Evolutionary conservation across 768 basidiomycete genomes (phyloP).

Genomic region (Podaxis carcinomalis): DNA sequence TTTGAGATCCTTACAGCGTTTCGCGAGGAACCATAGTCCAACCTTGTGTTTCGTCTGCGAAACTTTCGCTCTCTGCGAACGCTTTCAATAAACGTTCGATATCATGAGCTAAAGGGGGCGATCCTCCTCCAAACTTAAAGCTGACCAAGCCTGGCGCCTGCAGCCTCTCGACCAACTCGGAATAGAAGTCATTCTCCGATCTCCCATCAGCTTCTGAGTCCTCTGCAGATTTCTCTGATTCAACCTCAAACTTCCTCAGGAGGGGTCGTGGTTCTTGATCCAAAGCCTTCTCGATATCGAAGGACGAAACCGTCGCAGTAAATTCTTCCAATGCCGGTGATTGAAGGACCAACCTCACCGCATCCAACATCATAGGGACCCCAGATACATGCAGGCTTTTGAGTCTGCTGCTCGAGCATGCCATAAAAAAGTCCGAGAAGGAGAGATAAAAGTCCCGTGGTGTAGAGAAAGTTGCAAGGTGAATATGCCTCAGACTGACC

Average conservation of each 20-base stretch:
- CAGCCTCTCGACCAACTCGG: not conserved
- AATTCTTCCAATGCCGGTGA: not conserved
- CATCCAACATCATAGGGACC: not conserved
- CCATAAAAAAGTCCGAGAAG: not conserved
- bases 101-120: not conserved
- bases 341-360: not conserved
- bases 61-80: not conserved
- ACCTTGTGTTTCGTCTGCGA: not conserved
- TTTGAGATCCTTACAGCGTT: not conserved
- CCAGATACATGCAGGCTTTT: not conserved
- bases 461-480: not conserved
- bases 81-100: not conserved
- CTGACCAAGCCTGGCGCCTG: not conserved
- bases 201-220: not conserved
- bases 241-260: not conserved
- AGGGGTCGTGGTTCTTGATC: not conserved
- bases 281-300: not conserved
- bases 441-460: not conserved
- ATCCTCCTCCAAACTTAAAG: not conserved
- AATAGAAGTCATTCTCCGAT: not conserved
- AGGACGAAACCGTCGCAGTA: not conserved
- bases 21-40: constrained; percentile 7
- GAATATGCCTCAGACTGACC: not conserved
- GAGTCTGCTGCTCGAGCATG: not conserved
- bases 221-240: not conserved